Evolutionary conservation across 768 basidiomycete genomes (phyloP).

Genomic region (Amanita muscaria): DNA sequence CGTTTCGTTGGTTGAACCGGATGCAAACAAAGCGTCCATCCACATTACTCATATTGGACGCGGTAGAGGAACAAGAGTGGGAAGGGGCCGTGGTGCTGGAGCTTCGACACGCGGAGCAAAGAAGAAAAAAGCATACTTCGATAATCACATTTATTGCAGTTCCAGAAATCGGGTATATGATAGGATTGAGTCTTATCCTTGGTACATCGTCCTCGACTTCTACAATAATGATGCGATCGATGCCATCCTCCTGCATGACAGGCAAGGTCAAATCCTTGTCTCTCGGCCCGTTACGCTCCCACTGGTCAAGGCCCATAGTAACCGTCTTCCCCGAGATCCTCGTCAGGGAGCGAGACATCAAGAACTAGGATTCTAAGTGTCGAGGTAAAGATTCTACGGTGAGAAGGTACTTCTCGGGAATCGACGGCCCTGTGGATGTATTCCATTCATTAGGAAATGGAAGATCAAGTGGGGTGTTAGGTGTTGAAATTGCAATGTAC

Average conservation of each 20-base stretch:
- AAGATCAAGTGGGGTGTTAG: conserved; percentile 9
- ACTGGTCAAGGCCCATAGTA: conserved; percentile 14
- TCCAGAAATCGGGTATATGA: too few species aligned
- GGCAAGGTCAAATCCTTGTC: conserved; percentile 11
- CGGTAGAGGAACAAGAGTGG: too few species aligned
- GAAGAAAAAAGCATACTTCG: too few species aligned
- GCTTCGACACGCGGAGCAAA: too few species aligned
- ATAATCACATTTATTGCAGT: too few species aligned
- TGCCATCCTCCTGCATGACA: conserved; percentile 10
- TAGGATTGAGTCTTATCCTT: too few species aligned
- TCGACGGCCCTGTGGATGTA: conserved; percentile 5
- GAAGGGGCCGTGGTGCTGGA: too few species aligned
- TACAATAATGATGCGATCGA: too few species aligned
- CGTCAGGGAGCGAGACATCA: conserved; percentile 10
- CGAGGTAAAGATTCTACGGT: conserved; percentile 7
- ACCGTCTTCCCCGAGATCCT: conserved; percentile 12
- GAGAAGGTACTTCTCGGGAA: conserved; percentile 10
- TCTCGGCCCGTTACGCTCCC: conserved; percentile 13
- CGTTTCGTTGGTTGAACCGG: too few species aligned
- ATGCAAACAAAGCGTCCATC: too few species aligned
- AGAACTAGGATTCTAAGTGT: conserved; percentile 4
- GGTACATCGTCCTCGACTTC: too few species aligned
- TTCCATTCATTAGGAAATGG: conserved; percentile 11
- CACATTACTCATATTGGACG: too few species aligned
- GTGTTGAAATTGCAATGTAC: conserved; percentile 8